phyloP scores from a whole-genome alignment of 495 filamentous ascomycete species.

The Aeminium ludgeri region DNA sequence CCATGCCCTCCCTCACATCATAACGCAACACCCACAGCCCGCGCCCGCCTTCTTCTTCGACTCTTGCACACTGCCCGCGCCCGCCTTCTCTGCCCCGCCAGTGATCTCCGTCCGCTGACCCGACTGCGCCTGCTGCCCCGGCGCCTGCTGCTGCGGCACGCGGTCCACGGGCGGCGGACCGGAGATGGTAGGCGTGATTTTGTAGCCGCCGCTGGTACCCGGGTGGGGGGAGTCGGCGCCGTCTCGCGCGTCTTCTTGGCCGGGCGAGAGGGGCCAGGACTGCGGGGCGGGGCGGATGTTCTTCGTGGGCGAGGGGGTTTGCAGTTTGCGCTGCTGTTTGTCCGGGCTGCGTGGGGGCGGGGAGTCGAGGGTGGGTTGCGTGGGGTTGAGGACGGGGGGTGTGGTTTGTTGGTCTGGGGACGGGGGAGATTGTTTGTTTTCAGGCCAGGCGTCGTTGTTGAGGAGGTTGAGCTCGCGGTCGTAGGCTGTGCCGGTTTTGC shows the following conservation, averaged over 20 bases:
- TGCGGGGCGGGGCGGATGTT: too few relatives aligned
- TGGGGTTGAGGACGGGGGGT: too few relatives aligned
- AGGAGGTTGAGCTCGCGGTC: constrained; percentile 70
- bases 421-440: not conserved
- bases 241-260: too few relatives aligned
- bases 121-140: constrained; percentile 4
- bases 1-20: constrained; percentile 26
- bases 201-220: constrained; percentile 22
- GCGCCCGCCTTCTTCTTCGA: constrained; percentile 16
- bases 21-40: constrained; percentile 23
- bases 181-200: constrained; percentile 23
- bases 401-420: too few relatives aligned
- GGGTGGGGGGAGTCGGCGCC: too few relatives aligned
- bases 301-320: not conserved
- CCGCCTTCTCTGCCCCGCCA: constrained; percentile 19
- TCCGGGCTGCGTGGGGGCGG: too few relatives aligned
- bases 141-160: not conserved
- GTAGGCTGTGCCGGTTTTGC: constrained; percentile 62
- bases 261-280: constrained; percentile 6
- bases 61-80: too few relatives aligned
- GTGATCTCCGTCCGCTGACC: constrained; percentile 17
- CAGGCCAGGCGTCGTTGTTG: constrained; percentile 29
- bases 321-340: too few relatives aligned
- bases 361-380: too few relatives aligned
- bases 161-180: constrained; percentile 14